phyloP scores from a whole-genome alignment of 1,139 yeast species.

The Hanseniaspora uvarum region DNA sequence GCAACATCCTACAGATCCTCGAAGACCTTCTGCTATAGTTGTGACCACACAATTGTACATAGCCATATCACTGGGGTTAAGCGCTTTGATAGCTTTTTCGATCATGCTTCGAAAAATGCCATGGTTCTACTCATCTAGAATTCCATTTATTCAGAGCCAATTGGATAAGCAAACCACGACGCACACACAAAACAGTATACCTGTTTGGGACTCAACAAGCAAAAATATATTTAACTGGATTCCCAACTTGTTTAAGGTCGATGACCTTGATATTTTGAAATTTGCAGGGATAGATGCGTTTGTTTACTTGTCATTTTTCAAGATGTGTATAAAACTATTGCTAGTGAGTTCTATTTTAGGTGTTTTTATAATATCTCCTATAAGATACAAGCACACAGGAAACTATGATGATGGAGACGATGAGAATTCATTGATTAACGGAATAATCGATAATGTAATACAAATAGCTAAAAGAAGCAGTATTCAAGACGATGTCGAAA shows the following conservation, averaged over 20 bases:
- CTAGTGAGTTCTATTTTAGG: conserved; percentile 48
- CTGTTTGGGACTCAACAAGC: conserved; percentile 41
- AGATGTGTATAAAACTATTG: conserved; percentile 56
- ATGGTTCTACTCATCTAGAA: conserved; percentile 55
- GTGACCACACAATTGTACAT: conserved; percentile 46
- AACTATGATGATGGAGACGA: conserved; percentile 40
- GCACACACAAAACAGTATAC: conserved; percentile 26
- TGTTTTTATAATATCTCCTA: conserved; percentile 52
- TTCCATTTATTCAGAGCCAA: conserved; percentile 27
- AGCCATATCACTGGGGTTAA: conserved; percentile 52
- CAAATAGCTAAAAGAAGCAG: not conserved
- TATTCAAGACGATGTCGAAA: conserved; percentile 20
- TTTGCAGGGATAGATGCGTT: conserved; percentile 92
- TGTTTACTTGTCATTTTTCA: conserved; percentile 67
- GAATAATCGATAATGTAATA: not conserved
- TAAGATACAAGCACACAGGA: conserved; percentile 60
- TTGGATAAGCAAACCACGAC: conserved; percentile 28
- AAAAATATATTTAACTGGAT: conserved; percentile 58
- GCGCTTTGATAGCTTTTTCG: conserved; percentile 57
- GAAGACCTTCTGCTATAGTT: conserved; percentile 37
- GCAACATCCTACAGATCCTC: conserved; percentile 29
- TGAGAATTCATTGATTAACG: conserved; percentile 17
- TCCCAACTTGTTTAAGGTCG: conserved; percentile 49
- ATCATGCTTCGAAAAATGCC: conserved; percentile 57
- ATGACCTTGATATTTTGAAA: conserved; percentile 68